Evolutionary conservation across 2,329 filamentous ascomycete species (phyloP), one percentile per base, ranked within the genome.

Genomic region (Paecilomyces dactylethromorphus): DNA sequence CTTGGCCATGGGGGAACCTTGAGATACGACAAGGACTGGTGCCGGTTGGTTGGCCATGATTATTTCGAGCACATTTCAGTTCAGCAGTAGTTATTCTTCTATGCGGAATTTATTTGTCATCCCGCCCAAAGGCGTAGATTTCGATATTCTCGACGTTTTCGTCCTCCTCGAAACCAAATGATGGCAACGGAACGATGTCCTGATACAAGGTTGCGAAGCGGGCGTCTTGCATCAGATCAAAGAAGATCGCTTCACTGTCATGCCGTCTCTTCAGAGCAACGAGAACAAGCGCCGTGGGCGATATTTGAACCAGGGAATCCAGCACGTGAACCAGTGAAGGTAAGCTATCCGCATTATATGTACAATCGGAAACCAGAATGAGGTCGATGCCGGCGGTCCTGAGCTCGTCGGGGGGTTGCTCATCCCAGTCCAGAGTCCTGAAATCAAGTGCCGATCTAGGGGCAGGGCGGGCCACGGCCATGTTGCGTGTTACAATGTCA

Each of bases 271-370:
- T 91, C 73, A 87, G 83, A 1, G 86, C 84, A 26, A 90, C 76
- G 15, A 87, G 71, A 22, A 87, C 71, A 26, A 82, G 65, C 0
- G 80, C 78, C 59, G 76, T 69, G 1, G 83, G 81, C 5, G 80
- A 84, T 31, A 68, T 69, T 18, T 71, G 67, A 50, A 79, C 71
- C 54, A 88, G 71, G 10, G 71, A 74, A 22, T 68, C 65, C 10
- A 90, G 73, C 1, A 85, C 86, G 29, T 74, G 73, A 7, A 90
- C 86, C 39, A 90, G 75, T 24, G 84, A 79, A 2, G 85, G 84
- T 56, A 87, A 81, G 60, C 84, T 87, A 65, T 88, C 86, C 15
- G 82, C 77, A 69, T 90, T 90, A 73, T 91, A 91, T 1, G 87
- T 90, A 72, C 88, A 90, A 69, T 91, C 88, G 1, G 86, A 85